Evolutionary conservation across 1,284 basidiomycete genomes (phyloP).

Genomic region (Apiotrichum montevideense): DNA sequence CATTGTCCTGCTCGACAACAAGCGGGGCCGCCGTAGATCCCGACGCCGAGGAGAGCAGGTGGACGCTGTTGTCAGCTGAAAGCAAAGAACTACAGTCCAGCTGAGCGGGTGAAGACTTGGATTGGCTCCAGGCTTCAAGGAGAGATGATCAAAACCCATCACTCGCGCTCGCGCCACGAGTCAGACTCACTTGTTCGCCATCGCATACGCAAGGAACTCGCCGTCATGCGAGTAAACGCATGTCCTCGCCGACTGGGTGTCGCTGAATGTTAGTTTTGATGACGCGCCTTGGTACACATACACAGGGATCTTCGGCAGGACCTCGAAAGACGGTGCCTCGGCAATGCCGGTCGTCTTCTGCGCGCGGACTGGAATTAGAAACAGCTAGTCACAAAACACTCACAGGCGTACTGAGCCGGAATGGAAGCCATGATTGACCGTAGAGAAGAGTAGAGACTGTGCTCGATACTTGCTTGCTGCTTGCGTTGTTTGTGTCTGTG

Average conservation of each 20-base stretch:
- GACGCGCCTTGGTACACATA: slow-evolving; percentile 22
- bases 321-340: slow-evolving; percentile 69
- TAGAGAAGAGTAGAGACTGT: too few relatives aligned
- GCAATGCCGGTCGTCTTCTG: slow-evolving; percentile 88
- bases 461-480: too few relatives aligned
- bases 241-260: slow-evolving; percentile 52
- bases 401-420: slow-evolving; percentile 57
- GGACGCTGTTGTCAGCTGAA: slow-evolving; percentile 24
- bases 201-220: slow-evolving; percentile 74
- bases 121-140: too few relatives aligned
- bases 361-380: slow-evolving; percentile 62
- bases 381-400: slow-evolving; percentile 41
- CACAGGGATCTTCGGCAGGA: slow-evolving; percentile 61
- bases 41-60: slow-evolving; percentile 29
- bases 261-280: slow-evolving; percentile 56
- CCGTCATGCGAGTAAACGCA: slow-evolving; percentile 85
- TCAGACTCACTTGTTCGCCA: slow-evolving; percentile 60
- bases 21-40: slow-evolving; percentile 24
- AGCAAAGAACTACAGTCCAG: too few relatives aligned
- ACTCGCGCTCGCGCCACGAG: too few relatives aligned
- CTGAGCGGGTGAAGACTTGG: too few relatives aligned
- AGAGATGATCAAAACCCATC: too few relatives aligned
- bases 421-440: slow-evolving; percentile 15
- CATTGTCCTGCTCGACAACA: slow-evolving; percentile 54
- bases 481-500: not conserved